Conservation (phyloP, 805 yeast genomes). For the Wickerhamomyces alni region DNA sequence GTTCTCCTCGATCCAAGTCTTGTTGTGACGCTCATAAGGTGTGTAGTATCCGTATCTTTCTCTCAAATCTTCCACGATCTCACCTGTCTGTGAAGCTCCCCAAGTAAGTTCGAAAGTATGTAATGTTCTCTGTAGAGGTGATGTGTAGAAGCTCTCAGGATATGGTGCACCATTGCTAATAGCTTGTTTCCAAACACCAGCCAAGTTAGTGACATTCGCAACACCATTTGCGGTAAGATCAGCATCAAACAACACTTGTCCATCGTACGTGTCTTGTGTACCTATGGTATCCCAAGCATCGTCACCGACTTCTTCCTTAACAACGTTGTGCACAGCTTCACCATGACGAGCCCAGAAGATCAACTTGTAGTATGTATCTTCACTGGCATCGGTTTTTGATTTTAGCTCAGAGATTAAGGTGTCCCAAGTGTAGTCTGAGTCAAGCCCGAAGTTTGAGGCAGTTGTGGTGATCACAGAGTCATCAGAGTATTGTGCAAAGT, state of each 20-base stretch:
- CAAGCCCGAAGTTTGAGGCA: conserved; percentile 2
- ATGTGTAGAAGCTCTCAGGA: conserved; percentile 6
- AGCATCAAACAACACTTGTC: conserved; percentile 4
- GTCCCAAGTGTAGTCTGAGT: conserved; percentile 1
- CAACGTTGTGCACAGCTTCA: conserved; percentile 8
- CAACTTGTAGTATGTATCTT: conserved; percentile 2
- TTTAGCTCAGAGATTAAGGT: background rate
- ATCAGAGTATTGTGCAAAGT: conserved; percentile 4
- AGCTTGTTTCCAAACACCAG: background rate
- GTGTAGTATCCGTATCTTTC: conserved; percentile 8
- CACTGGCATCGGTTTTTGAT: background rate
- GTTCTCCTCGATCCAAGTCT: conserved; percentile 5
- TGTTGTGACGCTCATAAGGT: conserved; percentile 5
- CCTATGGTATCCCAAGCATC: conserved; percentile 5
- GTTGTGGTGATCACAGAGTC: conserved; percentile 1
- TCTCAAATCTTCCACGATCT: conserved; percentile 8
- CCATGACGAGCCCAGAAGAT: conserved; percentile 9
- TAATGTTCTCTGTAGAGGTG: conserved; percentile 9
- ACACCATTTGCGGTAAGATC: conserved; percentile 6
- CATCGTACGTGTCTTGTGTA: conserved; percentile 1
- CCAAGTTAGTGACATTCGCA: background rate
- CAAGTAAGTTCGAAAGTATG: conserved; percentile 9
- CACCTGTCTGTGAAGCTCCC: conserved; percentile 2
- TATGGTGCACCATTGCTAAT: conserved; percentile 4
- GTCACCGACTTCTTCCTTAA: conserved; percentile 3